phyloP scores from a whole-genome alignment of 2,329 filamentous ascomycete genomes.

The Fusarium bactridioides region DNA sequence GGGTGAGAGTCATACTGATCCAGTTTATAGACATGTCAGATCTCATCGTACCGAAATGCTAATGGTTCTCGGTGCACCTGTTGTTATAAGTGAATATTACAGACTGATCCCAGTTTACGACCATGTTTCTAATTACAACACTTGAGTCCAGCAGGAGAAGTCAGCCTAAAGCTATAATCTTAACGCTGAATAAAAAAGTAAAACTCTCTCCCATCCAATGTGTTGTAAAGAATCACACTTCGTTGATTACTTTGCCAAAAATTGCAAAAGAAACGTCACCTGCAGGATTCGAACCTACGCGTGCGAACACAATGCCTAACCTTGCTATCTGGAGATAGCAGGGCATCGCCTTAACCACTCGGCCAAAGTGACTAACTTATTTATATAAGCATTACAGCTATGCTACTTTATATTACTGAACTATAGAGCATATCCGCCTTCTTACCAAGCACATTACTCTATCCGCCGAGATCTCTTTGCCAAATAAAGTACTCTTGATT shows the following conservation, averaged over 20 bases:
- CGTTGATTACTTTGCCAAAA: rapidly evolving
- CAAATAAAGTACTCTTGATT: not conserved
- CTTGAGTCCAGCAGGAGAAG: not conserved
- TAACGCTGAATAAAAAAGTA: not conserved
- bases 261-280: conserved; percentile 10
- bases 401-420: rapidly evolving
- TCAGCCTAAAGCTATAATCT: too few relatives aligned
- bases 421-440: rapidly evolving
- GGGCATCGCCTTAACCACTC: conserved; percentile 32
- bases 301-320: conserved; percentile 28
- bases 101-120: not conserved
- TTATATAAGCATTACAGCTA: rapidly evolving
- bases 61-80: not conserved
- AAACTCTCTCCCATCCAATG: not conserved
- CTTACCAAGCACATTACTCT: too few relatives aligned
- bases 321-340: conserved; percentile 24
- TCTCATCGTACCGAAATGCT: not conserved
- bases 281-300: conserved; percentile 31
- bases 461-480: not conserved
- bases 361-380: conserved; percentile 9
- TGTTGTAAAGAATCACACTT: rapidly evolving
- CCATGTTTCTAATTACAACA: not conserved
- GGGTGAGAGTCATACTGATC: not conserved
- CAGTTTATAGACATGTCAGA: not conserved
- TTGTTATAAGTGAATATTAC: not conserved